Percentiles rank a stretch among this genome's conserved stretches.
Evolutionary conservation across 2,329 filamentous ascomycete species (phyloP).

Genomic region (Akanthomyces uredinophilus): DNA sequence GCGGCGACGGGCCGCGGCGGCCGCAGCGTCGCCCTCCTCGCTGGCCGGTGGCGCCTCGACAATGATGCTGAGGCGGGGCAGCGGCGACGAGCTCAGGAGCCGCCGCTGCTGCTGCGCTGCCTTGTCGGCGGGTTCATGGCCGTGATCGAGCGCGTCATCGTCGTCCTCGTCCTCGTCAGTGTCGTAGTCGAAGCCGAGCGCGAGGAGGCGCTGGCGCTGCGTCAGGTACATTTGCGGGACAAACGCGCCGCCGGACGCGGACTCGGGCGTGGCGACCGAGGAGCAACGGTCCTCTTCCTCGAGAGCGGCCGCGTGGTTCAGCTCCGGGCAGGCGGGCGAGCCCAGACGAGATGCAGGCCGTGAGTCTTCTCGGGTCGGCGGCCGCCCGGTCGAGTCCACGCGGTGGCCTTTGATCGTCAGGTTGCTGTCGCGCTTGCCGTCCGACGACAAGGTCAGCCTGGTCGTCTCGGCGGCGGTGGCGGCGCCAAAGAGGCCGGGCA

Average conservation of each 20-base stretch:
- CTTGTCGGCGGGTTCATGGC: no score
- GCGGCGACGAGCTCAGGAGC: no score
- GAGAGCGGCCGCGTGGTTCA: neutral
- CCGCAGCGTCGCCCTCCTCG: neutral
- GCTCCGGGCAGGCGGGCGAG: no score
- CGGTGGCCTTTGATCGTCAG: neutral
- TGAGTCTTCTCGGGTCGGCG: no score
- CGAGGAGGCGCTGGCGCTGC: slow-evolving; percentile 10
- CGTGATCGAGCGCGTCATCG: neutral
- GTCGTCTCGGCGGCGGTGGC: neutral
- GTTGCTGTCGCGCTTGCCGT: neutral
- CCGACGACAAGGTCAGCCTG: no score
- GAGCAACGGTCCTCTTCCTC: neutral
- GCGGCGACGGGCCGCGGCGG: slow-evolving; percentile 7
- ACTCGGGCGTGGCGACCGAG: neutral
- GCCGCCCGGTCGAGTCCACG: neutral
- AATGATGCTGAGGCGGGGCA: slow-evolving; percentile 1
- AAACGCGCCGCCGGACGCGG: neutral
- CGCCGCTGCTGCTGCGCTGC: no score
- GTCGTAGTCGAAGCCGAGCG: slow-evolving; percentile 15
- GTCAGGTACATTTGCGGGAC: slow-evolving; percentile 8
- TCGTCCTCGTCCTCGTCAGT: slow-evolving; percentile 13
- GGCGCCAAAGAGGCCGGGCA: slow-evolving; percentile 26
- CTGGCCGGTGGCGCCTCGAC: neutral
- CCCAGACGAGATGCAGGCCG: no score